These are phyloP conservation scores for Stipa capillata DNA, from an alignment of 176 grass and related monocot species.

Conservation along the genomic window DNA sequence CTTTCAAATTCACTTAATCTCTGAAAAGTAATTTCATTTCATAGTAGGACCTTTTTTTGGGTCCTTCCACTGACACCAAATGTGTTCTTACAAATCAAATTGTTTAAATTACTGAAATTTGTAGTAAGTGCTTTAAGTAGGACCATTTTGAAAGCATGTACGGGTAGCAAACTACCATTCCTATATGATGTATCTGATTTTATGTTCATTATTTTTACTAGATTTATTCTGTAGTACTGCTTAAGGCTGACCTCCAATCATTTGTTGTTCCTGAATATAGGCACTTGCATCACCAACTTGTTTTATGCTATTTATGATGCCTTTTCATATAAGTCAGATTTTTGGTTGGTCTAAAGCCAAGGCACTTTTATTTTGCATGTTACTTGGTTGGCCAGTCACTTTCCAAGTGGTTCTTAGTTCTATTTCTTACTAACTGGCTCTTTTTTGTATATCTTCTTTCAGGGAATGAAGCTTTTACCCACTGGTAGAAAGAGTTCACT, in stretches of 20 bases:
- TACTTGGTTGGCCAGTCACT: not conserved
- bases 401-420: not conserved
- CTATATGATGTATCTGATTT: not conserved
- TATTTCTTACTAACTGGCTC: not conserved
- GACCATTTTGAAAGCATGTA: not conserved
- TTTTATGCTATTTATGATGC: not conserved
- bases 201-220: not conserved
- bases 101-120: too few species aligned
- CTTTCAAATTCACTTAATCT: not conserved
- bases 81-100: not conserved
- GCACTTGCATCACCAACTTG: not conserved
- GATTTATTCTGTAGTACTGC: not conserved
- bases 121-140: not conserved
- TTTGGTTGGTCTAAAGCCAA: not conserved
- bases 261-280: not conserved
- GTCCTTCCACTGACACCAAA: not conserved
- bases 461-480: conserved; percentile 92
- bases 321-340: not conserved
- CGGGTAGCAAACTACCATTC: not conserved
- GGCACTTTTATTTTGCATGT: not conserved
- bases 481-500: conserved; percentile 81
- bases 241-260: not conserved
- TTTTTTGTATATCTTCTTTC: conserved; percentile 18
- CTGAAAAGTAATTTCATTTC: not conserved
- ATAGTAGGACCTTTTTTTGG: not conserved